Evolutionary conservation across 768 basidiomycete genomes (phyloP), one percentile per base, ranked within the genome.

Genomic region (Macrocybe gigantea): DNA sequence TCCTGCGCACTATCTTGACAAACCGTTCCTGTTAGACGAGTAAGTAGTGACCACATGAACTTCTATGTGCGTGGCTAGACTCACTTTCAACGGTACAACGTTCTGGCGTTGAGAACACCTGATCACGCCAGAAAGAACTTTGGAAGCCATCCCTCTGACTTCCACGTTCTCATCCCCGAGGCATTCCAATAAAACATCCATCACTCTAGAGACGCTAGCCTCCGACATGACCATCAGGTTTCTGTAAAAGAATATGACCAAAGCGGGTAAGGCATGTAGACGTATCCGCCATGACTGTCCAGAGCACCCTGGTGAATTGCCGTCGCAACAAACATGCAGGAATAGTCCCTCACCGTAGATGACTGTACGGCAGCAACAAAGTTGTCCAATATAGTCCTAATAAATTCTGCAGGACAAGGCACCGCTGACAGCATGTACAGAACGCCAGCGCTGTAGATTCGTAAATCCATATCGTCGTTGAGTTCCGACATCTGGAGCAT

Each of bases 161-260:
- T 96, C 93, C 38, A 93, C 84, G 57, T 93, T 94, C 61, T 91
- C 89, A 61, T 96, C 93, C 7, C 80, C 74, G 45, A 96, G 68
- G 63, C 93, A 94, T 47, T 85, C 83, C 11, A 92, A 73, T 45
- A 94, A 70, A 31, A 89, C 81, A 50, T 91, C 89, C 81, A 93
- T 83, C 51, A 92, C 79, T 56, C 75, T 79, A 30, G 77, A 72
- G 40, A 89, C 77, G 34, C 79, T 80, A 13, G 73, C 66, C 41
- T 83, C 75, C 34, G 88, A 80, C 41, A 94, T 79, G 47, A 83
- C 78, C 50, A 92, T 67, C 48, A 94, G 75, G 61, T 94, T 93
- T 41, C 92, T 80, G 65, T 93, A 94, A 72, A 92, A 94, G 65
- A 94, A 90, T 33, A 93, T 83, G 31, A 90, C 84, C 51, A 96